A percentile compares a stretch with the other conserved stretches of the same genome.
Evolutionary conservation across 352 stramenopile species (phyloP).

Genomic region (Stephanocyclus meneghinianus): DNA sequence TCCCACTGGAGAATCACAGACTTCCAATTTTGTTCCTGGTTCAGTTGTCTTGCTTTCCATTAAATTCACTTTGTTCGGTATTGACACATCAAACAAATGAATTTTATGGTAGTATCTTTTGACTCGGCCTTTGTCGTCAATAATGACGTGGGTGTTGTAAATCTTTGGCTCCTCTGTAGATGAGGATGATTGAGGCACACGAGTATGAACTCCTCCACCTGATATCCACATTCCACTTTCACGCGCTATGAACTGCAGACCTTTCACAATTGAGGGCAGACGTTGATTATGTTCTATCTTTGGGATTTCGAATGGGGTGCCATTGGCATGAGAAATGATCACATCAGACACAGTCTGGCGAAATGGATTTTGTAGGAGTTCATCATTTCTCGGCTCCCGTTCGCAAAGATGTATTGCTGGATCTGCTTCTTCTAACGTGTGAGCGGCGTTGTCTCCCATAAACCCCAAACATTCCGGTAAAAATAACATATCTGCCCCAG

Average conservation of each 20-base stretch:
- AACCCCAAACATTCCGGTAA: slow-evolving; percentile 79
- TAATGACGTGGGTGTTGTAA: slow-evolving; percentile 85
- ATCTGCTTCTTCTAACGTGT: slow-evolving; percentile 72
- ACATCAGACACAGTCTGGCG: slow-evolving; percentile 17
- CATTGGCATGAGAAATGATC: slow-evolving; percentile 18
- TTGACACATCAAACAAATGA: slow-evolving; percentile 86
- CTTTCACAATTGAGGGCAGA: slow-evolving; percentile 60
- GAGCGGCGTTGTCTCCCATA: slow-evolving; percentile 58
- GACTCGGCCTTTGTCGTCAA: slow-evolving; percentile 70
- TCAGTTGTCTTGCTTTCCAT: slow-evolving; percentile 80
- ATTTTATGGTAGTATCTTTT: slow-evolving; percentile 83
- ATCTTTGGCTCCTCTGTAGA: slow-evolving; percentile 45
- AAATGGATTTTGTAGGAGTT: slow-evolving; percentile 9
- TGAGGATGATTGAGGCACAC: slow-evolving; percentile 25
- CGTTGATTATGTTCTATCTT: slow-evolving; percentile 12
- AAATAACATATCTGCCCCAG: slow-evolving; percentile 73
- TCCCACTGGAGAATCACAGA: slow-evolving; percentile 83
- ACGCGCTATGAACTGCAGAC: slow-evolving; percentile 64
- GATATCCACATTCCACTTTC: slow-evolving; percentile 74
- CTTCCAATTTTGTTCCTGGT: slow-evolving; percentile 69
- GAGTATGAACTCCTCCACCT: slow-evolving; percentile 67
- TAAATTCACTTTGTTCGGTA: slow-evolving; percentile 77
- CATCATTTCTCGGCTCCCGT: not conserved
- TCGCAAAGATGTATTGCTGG: slow-evolving; percentile 7
- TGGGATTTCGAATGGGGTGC: slow-evolving; percentile 5